Conservation (phyloP, 108 stramenopile genomes). For the Skeletonema marinoi region DNA sequence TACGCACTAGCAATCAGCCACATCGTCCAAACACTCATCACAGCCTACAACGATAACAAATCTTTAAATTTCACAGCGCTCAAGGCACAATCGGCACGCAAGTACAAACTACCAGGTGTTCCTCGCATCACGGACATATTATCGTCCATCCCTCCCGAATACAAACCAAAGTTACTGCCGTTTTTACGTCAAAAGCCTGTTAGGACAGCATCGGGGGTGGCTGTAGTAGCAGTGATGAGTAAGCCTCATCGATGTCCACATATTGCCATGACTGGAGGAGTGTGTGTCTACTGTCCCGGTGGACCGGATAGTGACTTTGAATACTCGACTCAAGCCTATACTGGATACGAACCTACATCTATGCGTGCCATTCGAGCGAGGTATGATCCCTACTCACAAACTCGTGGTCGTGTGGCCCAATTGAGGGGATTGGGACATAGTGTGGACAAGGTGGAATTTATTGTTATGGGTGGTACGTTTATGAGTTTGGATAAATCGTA, state of each 20-base stretch:
- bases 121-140: constrained; percentile 91
- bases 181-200: constrained; percentile 92
- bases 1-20: constrained; percentile 83
- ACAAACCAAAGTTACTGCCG: constrained; percentile 79
- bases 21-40: constrained; percentile 84
- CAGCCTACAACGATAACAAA: constrained; percentile 78
- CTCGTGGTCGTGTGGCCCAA: constrained; percentile 88
- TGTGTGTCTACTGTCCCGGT: constrained; percentile 97
- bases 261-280: constrained; percentile 92
- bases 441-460: constrained; percentile 96
- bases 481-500: constrained; percentile 87
- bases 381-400: constrained; percentile 93
- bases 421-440: constrained; percentile 88
- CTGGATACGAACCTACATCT: constrained; percentile 95
- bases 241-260: constrained; percentile 98
- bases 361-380: constrained; percentile 96
- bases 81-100: constrained; percentile 77
- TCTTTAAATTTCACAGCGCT: constrained; percentile 88
- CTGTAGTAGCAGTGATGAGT: constrained; percentile 95
- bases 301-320: constrained; percentile 96
- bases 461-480: constrained; percentile 98
- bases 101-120: constrained; percentile 86
- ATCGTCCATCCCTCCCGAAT: constrained; percentile 82
- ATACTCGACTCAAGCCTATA: constrained; percentile 96
- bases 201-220: constrained; percentile 92